These are phyloP conservation scores for Peniophora sp. DNA, from an alignment of 1,284 basidiomycete species.

Conservation along the genomic window DNA sequence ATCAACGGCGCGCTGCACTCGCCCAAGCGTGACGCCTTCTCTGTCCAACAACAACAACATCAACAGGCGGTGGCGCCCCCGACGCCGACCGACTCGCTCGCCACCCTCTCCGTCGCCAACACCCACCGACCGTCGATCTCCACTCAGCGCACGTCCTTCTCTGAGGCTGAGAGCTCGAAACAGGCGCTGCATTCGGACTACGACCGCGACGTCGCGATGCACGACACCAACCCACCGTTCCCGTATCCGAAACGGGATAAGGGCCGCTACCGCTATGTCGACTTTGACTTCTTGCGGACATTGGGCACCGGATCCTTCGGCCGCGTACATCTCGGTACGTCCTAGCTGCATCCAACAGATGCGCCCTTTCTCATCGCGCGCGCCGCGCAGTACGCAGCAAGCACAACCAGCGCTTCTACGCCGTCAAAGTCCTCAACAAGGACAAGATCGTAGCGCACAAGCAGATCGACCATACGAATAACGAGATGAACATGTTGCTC, in stretches of 20 bases:
- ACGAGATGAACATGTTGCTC: slow-evolving; percentile 87
- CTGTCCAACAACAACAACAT: no score
- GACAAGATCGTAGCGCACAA: slow-evolving; percentile 94
- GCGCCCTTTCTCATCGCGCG: slow-evolving; percentile 3
- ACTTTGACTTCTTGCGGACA: slow-evolving; percentile 73
- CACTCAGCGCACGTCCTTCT: background rate
- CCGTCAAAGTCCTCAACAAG: slow-evolving; percentile 91
- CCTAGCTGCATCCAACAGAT: background rate
- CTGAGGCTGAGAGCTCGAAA: background rate
- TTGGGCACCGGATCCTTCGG: slow-evolving; percentile 94
- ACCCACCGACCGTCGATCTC: background rate
- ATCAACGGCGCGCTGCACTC: no score
- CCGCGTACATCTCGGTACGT: slow-evolving; percentile 83
- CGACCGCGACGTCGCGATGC: background rate
- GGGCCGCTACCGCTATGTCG: slow-evolving; percentile 59
- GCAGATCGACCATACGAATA: slow-evolving; percentile 97
- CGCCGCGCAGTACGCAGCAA: slow-evolving; percentile 68
- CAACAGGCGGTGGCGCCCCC: no score
- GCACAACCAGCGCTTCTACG: slow-evolving; percentile 91
- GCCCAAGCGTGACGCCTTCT: no score
- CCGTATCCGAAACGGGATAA: slow-evolving; percentile 33
- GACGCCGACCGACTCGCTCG: no score
- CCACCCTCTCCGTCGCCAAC: no score
- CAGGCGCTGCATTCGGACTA: background rate
- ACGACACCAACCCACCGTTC: slow-evolving; percentile 5